Base-by-base conservation (phyloP, 768 basidiomycete species). In the Boletus tomentosulus region DNA sequence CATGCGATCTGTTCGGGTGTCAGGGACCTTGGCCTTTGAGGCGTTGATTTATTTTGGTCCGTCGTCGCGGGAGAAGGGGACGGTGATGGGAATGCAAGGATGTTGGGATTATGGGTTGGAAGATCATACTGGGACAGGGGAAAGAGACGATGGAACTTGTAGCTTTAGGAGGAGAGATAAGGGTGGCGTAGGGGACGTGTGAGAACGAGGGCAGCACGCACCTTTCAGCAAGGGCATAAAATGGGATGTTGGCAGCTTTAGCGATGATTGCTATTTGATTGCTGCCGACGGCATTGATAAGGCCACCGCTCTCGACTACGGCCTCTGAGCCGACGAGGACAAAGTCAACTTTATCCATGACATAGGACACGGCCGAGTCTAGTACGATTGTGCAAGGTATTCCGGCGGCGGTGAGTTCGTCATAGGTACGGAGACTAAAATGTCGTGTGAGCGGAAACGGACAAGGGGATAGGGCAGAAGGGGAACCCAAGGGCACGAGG, bases 181-280 rank as follows among this genome's bases (percentile, higher is more conserved):
- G 56, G 52, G 47, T 57, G 62, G 56, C 55, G 62, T 63, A 35
- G 65, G 54, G 47, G 56, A 54, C 33, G 55, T 47, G 28, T 54
- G 59, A 55, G 53, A 60, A 55, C 46, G 67, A 64, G 38, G 55
- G 59, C 43, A 63, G 59, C 43, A 63, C 67, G 46, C 56, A 87
- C 88, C 91, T 93, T 74, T 95, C 93, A 28, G 93, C 92, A 34
- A 94, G 78, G 48, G 92, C 95, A 73, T 98, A 98, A 70, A 98
- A 94, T 4, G 97, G 96, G 69, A 96, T 97, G 65, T 92, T 90
- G 53, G 89, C 83, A 37, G 92, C 88, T 70, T 92, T 92, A 50
- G 97, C 96, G 52, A 98, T 91, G 65, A 97, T 88, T 4, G 97
- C 96, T 62, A 98, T 93, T 73, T 97, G 93, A 71, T 92, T 94